Evolutionary conservation across 164 flowering plant species (phyloP).

Genomic region (Taxillus chinensis): DNA sequence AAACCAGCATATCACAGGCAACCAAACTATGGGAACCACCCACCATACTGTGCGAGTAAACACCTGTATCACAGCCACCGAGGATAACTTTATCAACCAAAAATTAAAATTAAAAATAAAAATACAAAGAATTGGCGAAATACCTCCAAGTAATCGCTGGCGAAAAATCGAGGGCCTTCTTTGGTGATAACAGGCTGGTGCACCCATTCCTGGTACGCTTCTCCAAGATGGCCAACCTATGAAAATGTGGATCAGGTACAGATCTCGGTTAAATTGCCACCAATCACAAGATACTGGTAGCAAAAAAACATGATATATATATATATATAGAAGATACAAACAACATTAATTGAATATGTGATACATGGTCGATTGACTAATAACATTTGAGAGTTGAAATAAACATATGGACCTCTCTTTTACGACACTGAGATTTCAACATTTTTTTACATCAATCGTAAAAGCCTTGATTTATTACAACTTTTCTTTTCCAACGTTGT

Average conservation of each 20-base stretch:
- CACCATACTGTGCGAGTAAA: conserved; percentile 81
- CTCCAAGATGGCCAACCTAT: conserved; percentile 5
- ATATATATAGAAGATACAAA: no score
- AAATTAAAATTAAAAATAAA: no score
- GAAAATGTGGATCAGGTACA: neutral
- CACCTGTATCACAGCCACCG: conserved; percentile 31
- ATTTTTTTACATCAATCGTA: no score
- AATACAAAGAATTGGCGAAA: neutral
- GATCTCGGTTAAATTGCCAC: no score
- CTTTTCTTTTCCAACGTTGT: neutral
- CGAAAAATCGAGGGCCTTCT: conserved; percentile 2
- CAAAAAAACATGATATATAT: neutral
- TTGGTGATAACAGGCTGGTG: conserved; percentile 1
- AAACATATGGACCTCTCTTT: no score
- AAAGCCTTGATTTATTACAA: no score
- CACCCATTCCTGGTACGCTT: conserved; percentile 1
- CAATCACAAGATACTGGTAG: no score
- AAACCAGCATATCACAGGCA: conserved; percentile 61
- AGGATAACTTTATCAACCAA: no score
- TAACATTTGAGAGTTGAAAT: no score
- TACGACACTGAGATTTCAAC: no score
- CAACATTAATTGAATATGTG: no score
- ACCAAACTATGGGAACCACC: conserved; percentile 67
- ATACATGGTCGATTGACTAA: no score
- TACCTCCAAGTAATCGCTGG: neutral